A percentile compares a stretch with the other conserved stretches of the same genome.
phyloP scores from a whole-genome alignment of 441 rosid species.

The Omphalea diandra region DNA sequence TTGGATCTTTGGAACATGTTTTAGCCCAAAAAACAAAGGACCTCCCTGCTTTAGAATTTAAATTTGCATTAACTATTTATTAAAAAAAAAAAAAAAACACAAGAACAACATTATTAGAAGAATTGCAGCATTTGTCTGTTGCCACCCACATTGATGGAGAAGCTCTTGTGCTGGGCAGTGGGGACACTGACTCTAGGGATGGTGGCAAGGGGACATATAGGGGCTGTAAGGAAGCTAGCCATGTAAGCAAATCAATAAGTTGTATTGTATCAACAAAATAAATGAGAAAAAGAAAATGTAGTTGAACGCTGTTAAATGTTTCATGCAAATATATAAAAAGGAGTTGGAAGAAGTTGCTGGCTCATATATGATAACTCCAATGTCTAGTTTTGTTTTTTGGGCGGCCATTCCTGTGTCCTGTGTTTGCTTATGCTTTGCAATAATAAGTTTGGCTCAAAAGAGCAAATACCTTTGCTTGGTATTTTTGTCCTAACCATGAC shows the following conservation, averaged over 20 bases:
- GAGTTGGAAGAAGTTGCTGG: not conserved
- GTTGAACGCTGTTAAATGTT: not conserved
- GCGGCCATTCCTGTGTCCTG: constrained; percentile 24
- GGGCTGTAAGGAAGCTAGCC: constrained; percentile 40
- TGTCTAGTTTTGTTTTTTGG: constrained; percentile 27
- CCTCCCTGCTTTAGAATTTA: constrained; percentile 37
- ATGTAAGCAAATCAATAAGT: constrained; percentile 19
- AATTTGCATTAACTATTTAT: not conserved
- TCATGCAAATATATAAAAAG: constrained; percentile 19
- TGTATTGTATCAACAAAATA: not conserved
- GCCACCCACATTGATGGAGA: constrained; percentile 33
- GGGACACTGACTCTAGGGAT: constrained; percentile 20
- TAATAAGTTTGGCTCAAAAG: constrained; percentile 1
- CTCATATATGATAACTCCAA: constrained; percentile 33
- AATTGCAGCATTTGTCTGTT: too few relatives aligned
- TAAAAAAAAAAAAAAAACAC: not conserved
- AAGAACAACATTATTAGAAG: not conserved
- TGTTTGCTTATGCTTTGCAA: constrained; percentile 29
- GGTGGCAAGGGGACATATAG: constrained; percentile 29
- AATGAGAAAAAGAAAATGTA: not conserved
- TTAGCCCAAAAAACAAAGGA: constrained; percentile 29
- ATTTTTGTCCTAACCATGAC: too few relatives aligned
- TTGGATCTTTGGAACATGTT: constrained; percentile 30
- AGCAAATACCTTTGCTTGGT: too few relatives aligned
- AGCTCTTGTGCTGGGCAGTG: constrained; percentile 25